Evolutionary conservation across 345 rosid species (phyloP).

Genomic region (Melastoma malabathricum): DNA sequence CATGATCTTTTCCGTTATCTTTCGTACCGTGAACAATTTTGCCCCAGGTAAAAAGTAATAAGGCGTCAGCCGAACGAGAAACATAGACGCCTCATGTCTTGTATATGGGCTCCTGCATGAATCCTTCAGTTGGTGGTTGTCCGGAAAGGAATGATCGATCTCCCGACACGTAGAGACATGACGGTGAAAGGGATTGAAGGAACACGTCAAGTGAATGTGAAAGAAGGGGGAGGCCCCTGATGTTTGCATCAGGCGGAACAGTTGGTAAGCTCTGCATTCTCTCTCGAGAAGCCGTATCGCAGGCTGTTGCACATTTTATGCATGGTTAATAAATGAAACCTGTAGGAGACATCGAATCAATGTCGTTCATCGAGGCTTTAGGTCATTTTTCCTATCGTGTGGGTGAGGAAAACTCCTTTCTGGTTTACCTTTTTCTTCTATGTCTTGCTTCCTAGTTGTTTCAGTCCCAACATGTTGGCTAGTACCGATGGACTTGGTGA

Average conservation of each 20-base stretch:
- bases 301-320: not conserved
- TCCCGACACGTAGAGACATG: no score
- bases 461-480: no score
- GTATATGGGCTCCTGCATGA: no score
- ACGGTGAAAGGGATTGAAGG: no score
- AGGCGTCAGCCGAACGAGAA: no score
- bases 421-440: not conserved
- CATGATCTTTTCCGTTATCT: no score
- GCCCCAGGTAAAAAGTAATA: no score
- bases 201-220: no score
- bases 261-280: constrained; percentile 37
- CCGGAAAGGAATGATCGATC: no score
- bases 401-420: constrained; percentile 35
- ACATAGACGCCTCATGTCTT: no score
- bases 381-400: constrained; percentile 91
- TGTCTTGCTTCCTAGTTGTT: constrained; percentile 1
- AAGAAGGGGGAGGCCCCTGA: constrained; percentile 92
- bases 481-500: not conserved
- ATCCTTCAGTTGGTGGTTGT: no score
- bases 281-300: not conserved
- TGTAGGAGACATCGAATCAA: constrained; percentile 96
- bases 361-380: constrained; percentile 95
- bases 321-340: not conserved
- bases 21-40: no score
- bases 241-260: constrained; percentile 97